Evolutionary conservation across 1,284 basidiomycete species (phyloP).

Genomic region (Peniophora sp.): DNA sequence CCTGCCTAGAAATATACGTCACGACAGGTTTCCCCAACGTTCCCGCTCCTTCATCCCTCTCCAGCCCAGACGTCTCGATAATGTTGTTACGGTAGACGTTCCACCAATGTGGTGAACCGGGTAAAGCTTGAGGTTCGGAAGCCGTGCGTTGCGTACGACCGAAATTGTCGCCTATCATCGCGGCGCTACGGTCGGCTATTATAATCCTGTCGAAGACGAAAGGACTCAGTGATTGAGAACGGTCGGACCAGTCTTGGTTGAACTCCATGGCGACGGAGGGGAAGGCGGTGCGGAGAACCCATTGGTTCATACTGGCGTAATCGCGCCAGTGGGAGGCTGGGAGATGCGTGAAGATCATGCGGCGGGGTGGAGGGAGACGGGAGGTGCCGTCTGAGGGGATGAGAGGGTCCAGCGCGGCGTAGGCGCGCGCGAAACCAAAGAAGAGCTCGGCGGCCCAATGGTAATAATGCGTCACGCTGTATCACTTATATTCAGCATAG

Average conservation of each 20-base stretch:
- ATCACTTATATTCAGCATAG: no score
- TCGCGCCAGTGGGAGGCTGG: conserved; percentile 79
- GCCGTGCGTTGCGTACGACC: conserved; percentile 68
- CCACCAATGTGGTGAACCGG: conserved; percentile 78
- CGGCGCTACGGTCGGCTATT: conserved; percentile 75
- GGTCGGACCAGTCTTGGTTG: conserved; percentile 73
- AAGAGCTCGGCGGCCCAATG: conserved; percentile 85
- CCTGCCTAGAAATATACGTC: conserved; percentile 82
- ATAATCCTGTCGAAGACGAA: conserved; percentile 81
- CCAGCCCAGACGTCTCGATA: conserved; percentile 59
- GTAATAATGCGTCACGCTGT: conserved; percentile 72
- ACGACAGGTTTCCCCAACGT: conserved; percentile 52
- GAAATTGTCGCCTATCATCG: conserved; percentile 66
- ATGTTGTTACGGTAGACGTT: conserved; percentile 66
- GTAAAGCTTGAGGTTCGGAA: conserved; percentile 63
- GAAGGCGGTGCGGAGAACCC: conserved; percentile 67
- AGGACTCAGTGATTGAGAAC: conserved; percentile 56
- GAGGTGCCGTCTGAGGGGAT: conserved; percentile 61
- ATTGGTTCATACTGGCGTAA: conserved; percentile 79
- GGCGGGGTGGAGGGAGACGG: conserved; percentile 61
- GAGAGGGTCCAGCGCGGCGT: conserved; percentile 68
- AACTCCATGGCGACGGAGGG: conserved; percentile 73
- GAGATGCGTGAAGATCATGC: conserved; percentile 68
- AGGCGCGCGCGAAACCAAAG: conserved; percentile 85
- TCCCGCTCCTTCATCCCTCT: conserved; percentile 21